Evolutionary conservation across 1,139 yeast genomes (phyloP), one percentile per base, ranked within the genome.

Genomic region (Geotrichum bryndzae): DNA sequence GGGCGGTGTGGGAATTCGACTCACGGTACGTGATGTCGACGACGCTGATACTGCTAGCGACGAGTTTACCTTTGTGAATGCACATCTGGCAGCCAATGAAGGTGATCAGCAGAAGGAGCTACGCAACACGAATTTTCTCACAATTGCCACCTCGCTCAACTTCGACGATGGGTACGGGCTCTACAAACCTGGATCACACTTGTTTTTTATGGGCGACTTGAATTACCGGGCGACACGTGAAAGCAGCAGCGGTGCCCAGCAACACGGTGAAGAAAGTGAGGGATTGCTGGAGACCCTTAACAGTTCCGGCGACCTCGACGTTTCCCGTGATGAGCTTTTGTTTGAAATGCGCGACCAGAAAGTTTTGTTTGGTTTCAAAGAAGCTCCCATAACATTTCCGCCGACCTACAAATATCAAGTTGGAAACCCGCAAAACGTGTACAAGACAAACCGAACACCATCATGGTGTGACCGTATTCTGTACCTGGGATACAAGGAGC

Each of bases 401-500:
- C 97, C 96, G 10, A 88, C 96, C 0, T 91, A 87, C 76, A 91
- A 91, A 74, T 88, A 78, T 70, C 72, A 74, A 58, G 65, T 79
- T 2, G 82, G 83, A 23, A 60, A 69, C 15, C 63, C 54, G 51
- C 56, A 52, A 22, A 79, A 84, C 0, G 75, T 76, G n/a, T 88
- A 82, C 72, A 82, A 84, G 66, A 59, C 73, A 3, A 86, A 84
- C 66, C 76, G 97, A 63, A 77, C 79, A 1, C 96, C 97, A 0
- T 87, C 96, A 2, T 91, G 96, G 96, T 90, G 97, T 73, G 97
- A 91, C 71, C 76, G 97, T 59, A 83, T 91, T 2, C 71, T 91
- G 54, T 89, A 77, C 68, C 82, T 83, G 63, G 72, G 79, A 0
- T 85, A 85, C 68, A 72, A 73, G 18, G 22, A 41, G 8, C 48